Percentiles rank a stretch among this genome's conserved stretches.
These are phyloP conservation scores for Phanerodontia chrysosporium DNA, from an alignment of 768 basidiomycete species.

Conservation along the genomic window DNA sequence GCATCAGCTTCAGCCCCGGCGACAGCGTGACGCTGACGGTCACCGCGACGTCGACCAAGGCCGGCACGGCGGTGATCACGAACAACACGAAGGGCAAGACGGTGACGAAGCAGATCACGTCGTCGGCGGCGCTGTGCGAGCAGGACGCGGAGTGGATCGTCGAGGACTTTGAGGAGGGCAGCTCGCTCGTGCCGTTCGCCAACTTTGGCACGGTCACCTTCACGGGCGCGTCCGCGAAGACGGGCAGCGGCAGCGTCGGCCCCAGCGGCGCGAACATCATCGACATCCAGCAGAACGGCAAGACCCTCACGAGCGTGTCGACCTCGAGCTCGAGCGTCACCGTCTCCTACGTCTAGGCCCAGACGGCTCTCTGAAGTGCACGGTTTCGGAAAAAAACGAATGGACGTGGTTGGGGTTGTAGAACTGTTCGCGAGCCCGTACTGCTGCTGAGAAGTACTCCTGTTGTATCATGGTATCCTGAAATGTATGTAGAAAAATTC, in stretches of 20 bases:
- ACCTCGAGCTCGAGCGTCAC: conserved; percentile 20
- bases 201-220: conserved; percentile 31
- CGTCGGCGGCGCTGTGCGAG: conserved; percentile 18
- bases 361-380: too few species aligned
- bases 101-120: conserved; percentile 21
- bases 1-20: conserved; percentile 15
- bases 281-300: conserved; percentile 30
- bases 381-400: too few species aligned
- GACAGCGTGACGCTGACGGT: conserved; percentile 2
- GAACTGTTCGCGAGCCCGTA: too few species aligned
- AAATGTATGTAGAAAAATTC: too few species aligned
- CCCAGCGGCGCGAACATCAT: conserved; percentile 25
- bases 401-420: too few species aligned
- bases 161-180: conserved; percentile 8
- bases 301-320: conserved; percentile 27
- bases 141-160: conserved; percentile 31
- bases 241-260: conserved; percentile 19
- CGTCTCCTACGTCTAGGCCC: conserved; percentile 20
- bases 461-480: too few species aligned
- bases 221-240: conserved; percentile 24
- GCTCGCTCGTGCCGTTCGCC: conserved; percentile 27
- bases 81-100: conserved; percentile 21
- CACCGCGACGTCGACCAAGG: neutral
- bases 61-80: conserved; percentile 21
- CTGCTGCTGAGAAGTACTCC: too few species aligned